These are phyloP conservation scores for Parafenestella ontariensis DNA, from an alignment of 2,329 filamentous ascomycete species.

Conservation along the genomic window DNA sequence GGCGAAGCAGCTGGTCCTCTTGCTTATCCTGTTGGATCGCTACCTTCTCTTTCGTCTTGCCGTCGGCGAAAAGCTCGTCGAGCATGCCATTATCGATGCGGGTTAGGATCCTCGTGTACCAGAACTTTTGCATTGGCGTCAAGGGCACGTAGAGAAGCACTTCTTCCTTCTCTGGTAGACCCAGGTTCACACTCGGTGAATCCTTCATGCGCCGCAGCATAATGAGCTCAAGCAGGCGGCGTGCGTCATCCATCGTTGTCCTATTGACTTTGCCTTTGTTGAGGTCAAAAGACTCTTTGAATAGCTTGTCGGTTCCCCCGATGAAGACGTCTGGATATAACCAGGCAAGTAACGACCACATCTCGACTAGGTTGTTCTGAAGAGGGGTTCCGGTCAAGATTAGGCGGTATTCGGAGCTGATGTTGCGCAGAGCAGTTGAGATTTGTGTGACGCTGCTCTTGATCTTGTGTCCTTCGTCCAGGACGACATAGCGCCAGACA, in stretches of 20 bases:
- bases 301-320: constrained; percentile 57
- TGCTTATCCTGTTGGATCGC: constrained; percentile 48
- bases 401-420: constrained; percentile 58
- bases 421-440: constrained; percentile 50
- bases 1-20: constrained; percentile 44
- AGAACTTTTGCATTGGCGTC: constrained; percentile 64
- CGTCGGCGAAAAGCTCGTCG: constrained; percentile 60
- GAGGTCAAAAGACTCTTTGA: constrained; percentile 65
- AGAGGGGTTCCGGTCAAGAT: constrained; percentile 64
- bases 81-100: constrained; percentile 60
- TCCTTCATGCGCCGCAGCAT: constrained; percentile 67
- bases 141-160: constrained; percentile 64
- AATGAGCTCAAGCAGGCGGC: constrained; percentile 61
- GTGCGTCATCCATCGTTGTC: constrained; percentile 60
- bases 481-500: constrained; percentile 99
- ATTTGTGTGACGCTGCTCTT: constrained; percentile 73
- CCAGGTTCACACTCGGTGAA: constrained; percentile 61
- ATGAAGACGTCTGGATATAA: constrained; percentile 66
- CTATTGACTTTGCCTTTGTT: constrained; percentile 61
- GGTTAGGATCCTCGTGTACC: constrained; percentile 65
- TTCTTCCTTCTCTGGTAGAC: constrained; percentile 64
- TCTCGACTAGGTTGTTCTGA: constrained; percentile 65
- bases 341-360: constrained; percentile 66
- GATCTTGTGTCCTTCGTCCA: constrained; percentile 99
- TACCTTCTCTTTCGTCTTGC: constrained; percentile 54